Evolutionary conservation across 352 stramenopile species (phyloP), one percentile per base, ranked within the genome.

Genomic region (Aphanomyces astaci): DNA sequence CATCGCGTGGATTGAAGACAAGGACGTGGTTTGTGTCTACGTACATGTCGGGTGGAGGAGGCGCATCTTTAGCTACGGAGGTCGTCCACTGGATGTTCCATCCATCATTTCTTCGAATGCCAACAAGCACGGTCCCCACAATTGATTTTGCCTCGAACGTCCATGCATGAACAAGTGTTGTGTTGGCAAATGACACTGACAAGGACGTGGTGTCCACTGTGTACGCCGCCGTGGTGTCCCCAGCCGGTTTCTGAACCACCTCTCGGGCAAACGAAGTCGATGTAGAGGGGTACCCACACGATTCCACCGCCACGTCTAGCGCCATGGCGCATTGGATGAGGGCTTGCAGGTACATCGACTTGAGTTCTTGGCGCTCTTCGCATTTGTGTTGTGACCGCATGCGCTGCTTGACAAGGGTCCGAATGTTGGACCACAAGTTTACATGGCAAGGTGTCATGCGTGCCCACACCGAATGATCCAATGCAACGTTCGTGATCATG

Each of bases 271-370:
- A 19, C 62, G 71, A 22, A 77, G 78, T 28, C 77, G 71, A 32
- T 76, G 43, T 56, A 11, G 56, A 22, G 3, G 31, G 15, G 22
- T 39, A 65, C 25, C 56, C 56, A 36, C 36, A 51, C 24, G 73
- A 78, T 55, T 93, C 84, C 9, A 82, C 74, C 3, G 78, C 78
- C 17, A 89, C 48, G 64, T 91, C 81, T 11, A 91, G 31, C 24
- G 78, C 71, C 25, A 90, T 22, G 10, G 80, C 72, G 46, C 81
- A 89, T 40, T 93, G 76, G 0, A 87, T 68, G 2, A 93, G 66
- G 25, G 48, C 65, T 32, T 91, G 82, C 15, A 91, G 60, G 46
- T 88, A 88, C 1, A 77, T 70, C 13, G 81, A 89, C 40, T 91
- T 91, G 15, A 76, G 67, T 28, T 87, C 78, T 4, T 71, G 62